Base-by-base conservation (phyloP, 441 rosid species). In the Pelargonium fulgidum region DNA sequence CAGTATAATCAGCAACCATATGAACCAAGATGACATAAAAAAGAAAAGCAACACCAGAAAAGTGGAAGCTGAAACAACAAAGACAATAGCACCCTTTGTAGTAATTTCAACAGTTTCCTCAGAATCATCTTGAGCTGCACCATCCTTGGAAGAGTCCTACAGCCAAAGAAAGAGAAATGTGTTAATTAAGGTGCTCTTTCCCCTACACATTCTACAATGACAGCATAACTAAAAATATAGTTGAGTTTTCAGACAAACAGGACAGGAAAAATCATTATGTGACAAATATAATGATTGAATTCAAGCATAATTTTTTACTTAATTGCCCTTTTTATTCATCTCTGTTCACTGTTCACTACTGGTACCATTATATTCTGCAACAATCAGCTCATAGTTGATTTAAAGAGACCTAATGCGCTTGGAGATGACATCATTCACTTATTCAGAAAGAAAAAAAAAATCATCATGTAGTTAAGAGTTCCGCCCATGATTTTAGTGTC, bases 1-100 rank as follows among this genome's bases (percentile, higher is more conserved):
- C 77, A 93, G 87, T 47, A 88, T 77, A 73, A 89, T 83, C 70
- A 93, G 85, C 81, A 93, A 69, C 96, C 92, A 76, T 70, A 93
- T 81, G 77, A 93, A 90, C 98, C 98, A 93, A 64, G 87, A 78
- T 66, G 98, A 89, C 98, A 93, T 92, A 76, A 92, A 92, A 81
- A 89, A 92, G 85, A 81, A 92, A 45, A 95, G 98, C 71, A 89
- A 82, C 78, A 95, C 79, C 69, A 95, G 85, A 81, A 95, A 90
- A 47, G 93, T 75, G 9, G 99, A 95, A 41, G 99, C 96, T 68
- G 88, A 68, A 72, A 95, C 77, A 70, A 95, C 96, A 85, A 95
- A 95, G 75, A 85, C 61, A 52, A 95, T 67, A 78, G 98, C 99
- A 79, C 93, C 87, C 82, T 44, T 88, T 48, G 84, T 97, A 80